Evolutionary conservation across 139 green algal genomes (phyloP).

Genomic region (Klebsormidium nitens): DNA sequence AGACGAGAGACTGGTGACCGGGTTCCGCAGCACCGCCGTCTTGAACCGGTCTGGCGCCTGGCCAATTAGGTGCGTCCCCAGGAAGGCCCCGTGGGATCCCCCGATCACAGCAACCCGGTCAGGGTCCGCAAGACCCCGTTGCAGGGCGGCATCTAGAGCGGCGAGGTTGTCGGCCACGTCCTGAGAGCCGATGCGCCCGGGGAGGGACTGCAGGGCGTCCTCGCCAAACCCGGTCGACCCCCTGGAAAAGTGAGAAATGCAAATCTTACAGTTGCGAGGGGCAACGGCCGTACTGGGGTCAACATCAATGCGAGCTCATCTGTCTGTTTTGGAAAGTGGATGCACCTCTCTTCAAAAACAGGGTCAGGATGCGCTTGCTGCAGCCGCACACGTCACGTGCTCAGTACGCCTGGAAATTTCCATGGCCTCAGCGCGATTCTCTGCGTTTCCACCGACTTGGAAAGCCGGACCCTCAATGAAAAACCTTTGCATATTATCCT

Average conservation of each 20-base stretch:
- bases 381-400: too few species aligned
- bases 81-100: constrained; percentile 87
- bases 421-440: too few species aligned
- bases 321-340: too few species aligned
- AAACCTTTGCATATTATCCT: too few species aligned
- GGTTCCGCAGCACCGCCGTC: constrained; percentile 81
- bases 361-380: too few species aligned
- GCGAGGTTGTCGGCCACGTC: constrained; percentile 87
- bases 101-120: constrained; percentile 67
- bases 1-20: constrained; percentile 74
- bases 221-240: constrained; percentile 76
- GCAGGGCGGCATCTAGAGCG: constrained; percentile 46
- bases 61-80: constrained; percentile 74
- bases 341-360: too few species aligned
- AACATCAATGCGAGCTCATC: too few species aligned
- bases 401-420: too few species aligned
- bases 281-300: too few species aligned
- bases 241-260: constrained; percentile 15
- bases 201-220: constrained; percentile 67
- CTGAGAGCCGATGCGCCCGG: constrained; percentile 51
- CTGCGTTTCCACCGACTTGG: too few species aligned
- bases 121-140: constrained; percentile 20
- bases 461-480: too few species aligned
- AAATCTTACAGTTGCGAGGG: too few species aligned
- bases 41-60: constrained; percentile 54